Evolutionary conservation across 768 basidiomycete genomes (phyloP), one percentile per base, ranked within the genome.

Genomic region (Agrocybe pediades): DNA sequence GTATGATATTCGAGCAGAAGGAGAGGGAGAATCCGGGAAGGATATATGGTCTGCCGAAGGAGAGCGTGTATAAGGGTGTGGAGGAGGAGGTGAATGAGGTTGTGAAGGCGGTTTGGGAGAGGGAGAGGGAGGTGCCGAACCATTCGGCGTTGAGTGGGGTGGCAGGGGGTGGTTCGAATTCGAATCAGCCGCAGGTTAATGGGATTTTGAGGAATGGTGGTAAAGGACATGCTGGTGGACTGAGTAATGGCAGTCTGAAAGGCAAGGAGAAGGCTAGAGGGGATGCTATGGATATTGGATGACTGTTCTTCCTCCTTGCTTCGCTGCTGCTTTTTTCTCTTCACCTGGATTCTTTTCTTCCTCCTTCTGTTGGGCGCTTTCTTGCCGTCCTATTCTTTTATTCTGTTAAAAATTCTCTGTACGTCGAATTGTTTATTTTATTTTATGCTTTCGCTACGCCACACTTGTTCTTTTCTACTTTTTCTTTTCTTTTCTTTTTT

Each of bases 41-140:
- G 59, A 85, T 90, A 63, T 90, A 81, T 73, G 91, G 89, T n/a
- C 74, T 95, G 16, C 92, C 93, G 2, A 70, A 75, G 68, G 76
- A 71, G 71, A 93, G 88, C 65, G 71, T 95, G 9, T 98, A 83
- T 67, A 78, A 80, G 47, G 94, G 87, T 19, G 69, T 92, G 46
- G 86, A 90, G 3, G 85, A 87, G 52, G 85, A 84, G 58, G 77
- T 87, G 7, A 65, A 68, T 44, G 71, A 62, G 64, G 70, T 73
- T 54, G 52, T 70, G n/a, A n/a, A n/a, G 51, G 46, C 61, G 39
- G 59, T 62, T 20, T 52, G 48, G 21, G 65, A 66, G 46, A 49
- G 54, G 41, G 62, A 63, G 23, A 50, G 54, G 40, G 24, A 24
- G 16, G 33, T 33, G 43, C 64, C 54, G 13, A 53, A 57, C 41